These are phyloP conservation scores for Hypoxylon sp. DNA, from an alignment of 2,329 filamentous ascomycete species.

Conservation along the genomic window DNA sequence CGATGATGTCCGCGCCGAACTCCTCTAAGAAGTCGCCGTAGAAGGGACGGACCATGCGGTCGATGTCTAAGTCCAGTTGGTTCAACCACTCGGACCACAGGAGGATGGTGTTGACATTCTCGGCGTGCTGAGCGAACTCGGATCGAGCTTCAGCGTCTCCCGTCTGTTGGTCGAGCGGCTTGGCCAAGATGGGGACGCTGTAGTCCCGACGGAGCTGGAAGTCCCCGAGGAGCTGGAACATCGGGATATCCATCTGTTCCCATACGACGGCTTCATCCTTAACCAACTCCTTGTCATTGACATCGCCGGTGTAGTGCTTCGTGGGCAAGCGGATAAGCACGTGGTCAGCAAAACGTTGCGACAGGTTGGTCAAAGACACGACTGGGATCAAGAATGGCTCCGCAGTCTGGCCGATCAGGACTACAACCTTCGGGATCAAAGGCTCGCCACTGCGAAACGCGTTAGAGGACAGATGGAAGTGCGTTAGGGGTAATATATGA, in stretches of 20 bases:
- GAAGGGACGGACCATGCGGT: not conserved
- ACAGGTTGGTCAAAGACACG: not conserved
- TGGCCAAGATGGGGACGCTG: not conserved
- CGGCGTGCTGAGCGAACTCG: not conserved
- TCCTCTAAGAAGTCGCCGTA: not conserved
- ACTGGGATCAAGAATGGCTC: not conserved
- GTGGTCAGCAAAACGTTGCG: not conserved
- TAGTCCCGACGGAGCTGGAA: not conserved
- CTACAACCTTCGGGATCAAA: not conserved
- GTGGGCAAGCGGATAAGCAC: not conserved
- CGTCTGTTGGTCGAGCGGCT: not conserved
- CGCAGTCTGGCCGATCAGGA: not conserved
- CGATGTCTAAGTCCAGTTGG: not conserved
- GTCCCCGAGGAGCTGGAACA: not conserved
- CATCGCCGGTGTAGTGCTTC: not conserved
- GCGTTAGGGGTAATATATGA: not conserved
- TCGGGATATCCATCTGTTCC: not conserved
- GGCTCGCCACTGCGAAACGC: not conserved
- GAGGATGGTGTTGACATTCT: not conserved
- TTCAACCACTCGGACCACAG: not conserved
- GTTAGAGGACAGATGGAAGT: not conserved
- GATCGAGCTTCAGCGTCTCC: not conserved
- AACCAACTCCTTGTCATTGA: not conserved
- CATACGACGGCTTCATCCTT: not conserved
- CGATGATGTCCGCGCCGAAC: not conserved